Evolutionary conservation across 1,139 yeast genomes (phyloP), one percentile per base, ranked within the genome.

Genomic region (Yamadazyma spencermartinsiae): DNA sequence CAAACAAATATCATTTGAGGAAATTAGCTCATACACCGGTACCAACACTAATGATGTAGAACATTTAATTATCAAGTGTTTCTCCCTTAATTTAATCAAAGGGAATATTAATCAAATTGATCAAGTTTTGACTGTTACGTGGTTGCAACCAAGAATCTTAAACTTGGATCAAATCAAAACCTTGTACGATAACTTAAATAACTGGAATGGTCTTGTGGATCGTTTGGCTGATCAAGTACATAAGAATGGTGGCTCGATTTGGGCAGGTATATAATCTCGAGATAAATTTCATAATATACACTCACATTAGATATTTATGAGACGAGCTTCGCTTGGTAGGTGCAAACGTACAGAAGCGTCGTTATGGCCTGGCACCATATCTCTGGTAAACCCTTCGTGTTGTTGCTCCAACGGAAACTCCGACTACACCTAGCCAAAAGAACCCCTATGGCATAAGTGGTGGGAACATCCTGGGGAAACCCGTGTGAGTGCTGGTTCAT

Each of bases 131-230:
- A 80, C 85, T 20, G 82, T 92, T 38, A 81, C 87, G 16, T 92
- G 98, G 98, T 82, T 90, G 46, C 98, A 92, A 67, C 98, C 98
- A 40, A 77, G 98, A 55, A 87, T 89, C 40, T 82, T 92, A 74
- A 87, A 87, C 56, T 74, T 72, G 51, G 78, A 76, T 35, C 98
- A 92, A 69, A 86, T 90, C 43, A 77, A 73, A 40, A 74, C 76
- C 40, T 88, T 92, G 84, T 80, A 80, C 51, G 74, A 74, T 43
- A 85, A 87, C 54, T 75, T 92, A 56, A 73, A 73, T 25, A 74
- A 72, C 38, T 92, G 98, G 98, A 84, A 86, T 52, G 62, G 61
- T 39, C 82, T 81, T 51, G 96, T 90, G 28, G 75, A 76, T 35
- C 69, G 72, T 33, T 74, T 92, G 50, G 84, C 86, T n/a, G 49